These are phyloP conservation scores for Dryas octopetala DNA, from an alignment of 306 rosid genomes.

Conservation along the genomic window DNA sequence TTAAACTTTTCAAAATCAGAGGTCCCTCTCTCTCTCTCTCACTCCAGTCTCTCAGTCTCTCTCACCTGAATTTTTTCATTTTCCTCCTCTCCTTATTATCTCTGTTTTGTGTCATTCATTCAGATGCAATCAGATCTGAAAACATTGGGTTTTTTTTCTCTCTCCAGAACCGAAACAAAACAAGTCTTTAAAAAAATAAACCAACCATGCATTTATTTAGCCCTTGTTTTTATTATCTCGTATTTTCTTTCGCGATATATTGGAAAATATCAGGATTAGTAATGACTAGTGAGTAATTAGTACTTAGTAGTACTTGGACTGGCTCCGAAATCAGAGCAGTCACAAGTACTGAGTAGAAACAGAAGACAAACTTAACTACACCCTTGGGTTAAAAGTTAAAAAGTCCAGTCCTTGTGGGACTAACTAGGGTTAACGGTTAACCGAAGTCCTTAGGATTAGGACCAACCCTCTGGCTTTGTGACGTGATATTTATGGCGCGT, in stretches of 20 bases:
- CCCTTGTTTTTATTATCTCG: not conserved
- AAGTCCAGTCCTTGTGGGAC: no score
- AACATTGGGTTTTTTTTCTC: not conserved
- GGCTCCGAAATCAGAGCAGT: slow-evolving; percentile 10
- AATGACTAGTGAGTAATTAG: not conserved
- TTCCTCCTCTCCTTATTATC: not conserved
- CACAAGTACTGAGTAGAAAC: not conserved
- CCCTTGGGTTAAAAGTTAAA: not conserved
- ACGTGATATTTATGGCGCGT: not conserved
- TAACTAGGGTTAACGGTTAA: not conserved
- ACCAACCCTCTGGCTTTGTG: not conserved
- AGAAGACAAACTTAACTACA: not conserved
- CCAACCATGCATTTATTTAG: no score
- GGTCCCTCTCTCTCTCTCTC: not conserved
- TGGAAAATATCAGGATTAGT: not conserved
- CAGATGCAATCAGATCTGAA: slow-evolving; percentile 12
- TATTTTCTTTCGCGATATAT: not conserved
- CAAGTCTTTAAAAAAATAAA: not conserved
- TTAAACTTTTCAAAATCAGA: not conserved
- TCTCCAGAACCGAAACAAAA: not conserved
- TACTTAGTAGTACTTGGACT: slow-evolving; percentile 7
- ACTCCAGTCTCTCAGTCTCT: not conserved
- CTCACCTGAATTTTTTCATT: not conserved
- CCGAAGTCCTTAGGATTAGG: not conserved
- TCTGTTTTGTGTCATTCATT: not conserved